Percentiles rank a stretch among this genome's conserved stretches.
Conservation (phyloP, 1,284 basidiomycete genomes). For the Pseudozyma flocculosa region DNA sequence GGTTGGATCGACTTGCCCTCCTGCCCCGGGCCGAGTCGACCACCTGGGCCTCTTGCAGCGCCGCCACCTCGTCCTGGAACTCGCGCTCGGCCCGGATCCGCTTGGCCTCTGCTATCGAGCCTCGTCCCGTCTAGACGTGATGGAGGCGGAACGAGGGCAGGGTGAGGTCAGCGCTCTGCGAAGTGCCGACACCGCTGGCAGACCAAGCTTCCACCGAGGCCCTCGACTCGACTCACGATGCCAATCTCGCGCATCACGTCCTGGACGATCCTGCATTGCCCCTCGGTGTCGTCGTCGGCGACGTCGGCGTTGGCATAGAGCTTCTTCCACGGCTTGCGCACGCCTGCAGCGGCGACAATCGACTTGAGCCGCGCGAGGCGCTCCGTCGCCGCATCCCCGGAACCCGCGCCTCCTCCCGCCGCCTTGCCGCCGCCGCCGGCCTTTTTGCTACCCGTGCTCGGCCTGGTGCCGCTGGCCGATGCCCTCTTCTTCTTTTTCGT, state of each 20-base stretch:
- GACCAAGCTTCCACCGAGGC: too few relatives aligned
- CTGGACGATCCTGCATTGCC: conserved; percentile 21
- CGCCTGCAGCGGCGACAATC: conserved; percentile 29
- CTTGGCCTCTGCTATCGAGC: conserved; percentile 22
- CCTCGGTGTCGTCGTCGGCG: conserved; percentile 5
- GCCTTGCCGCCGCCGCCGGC: not conserved
- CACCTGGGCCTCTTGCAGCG: not conserved
- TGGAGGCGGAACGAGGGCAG: too few relatives aligned
- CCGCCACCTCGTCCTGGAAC: conserved; percentile 25
- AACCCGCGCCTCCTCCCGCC: too few relatives aligned
- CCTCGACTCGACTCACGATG: conserved; percentile 2
- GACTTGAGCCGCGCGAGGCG: conserved; percentile 22
- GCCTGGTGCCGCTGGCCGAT: not conserved
- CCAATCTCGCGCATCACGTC: conserved; percentile 19
- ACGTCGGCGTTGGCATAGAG: conserved; percentile 24
- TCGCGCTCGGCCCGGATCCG: conserved; percentile 28
- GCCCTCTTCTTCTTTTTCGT: conserved; percentile 5
- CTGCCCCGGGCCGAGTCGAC: not conserved
- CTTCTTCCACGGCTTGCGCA: conserved; percentile 33
- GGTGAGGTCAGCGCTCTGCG: too few relatives aligned
- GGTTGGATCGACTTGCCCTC: not conserved
- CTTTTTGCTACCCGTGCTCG: conserved; percentile 3
- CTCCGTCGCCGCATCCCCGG: conserved; percentile 16
- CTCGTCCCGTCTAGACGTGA: conserved; percentile 10
- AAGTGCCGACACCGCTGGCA: too few relatives aligned